Evolutionary conservation across 2,329 filamentous ascomycete genomes (phyloP).

Genomic region (Aspergillus fischeri): DNA sequence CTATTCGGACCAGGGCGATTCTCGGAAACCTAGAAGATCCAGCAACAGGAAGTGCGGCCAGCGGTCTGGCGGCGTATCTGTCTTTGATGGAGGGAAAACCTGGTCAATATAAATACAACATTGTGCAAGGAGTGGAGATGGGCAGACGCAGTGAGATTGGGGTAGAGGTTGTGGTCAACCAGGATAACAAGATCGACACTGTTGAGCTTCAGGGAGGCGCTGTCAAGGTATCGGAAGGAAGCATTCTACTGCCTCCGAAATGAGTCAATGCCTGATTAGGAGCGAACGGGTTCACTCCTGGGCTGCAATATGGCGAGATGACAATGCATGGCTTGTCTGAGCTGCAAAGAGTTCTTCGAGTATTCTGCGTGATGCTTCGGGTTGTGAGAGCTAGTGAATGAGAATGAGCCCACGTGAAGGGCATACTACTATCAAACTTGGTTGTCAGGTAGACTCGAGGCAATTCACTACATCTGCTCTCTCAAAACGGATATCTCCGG

Average conservation of each 20-base stretch:
- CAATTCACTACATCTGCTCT: background rate
- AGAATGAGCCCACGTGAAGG: background rate
- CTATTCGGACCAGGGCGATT: slow-evolving; percentile 28
- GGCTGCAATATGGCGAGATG: background rate
- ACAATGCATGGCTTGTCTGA: background rate
- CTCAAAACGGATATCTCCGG: background rate
- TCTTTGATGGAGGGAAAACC: slow-evolving; percentile 38
- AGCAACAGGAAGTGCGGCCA: slow-evolving; percentile 54
- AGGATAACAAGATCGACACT: slow-evolving; percentile 23
- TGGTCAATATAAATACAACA: slow-evolving; percentile 40
- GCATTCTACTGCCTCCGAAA: slow-evolving; percentile 22
- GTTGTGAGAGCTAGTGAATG: background rate
- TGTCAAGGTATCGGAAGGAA: slow-evolving; percentile 31
- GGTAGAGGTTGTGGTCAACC: slow-evolving; percentile 22
- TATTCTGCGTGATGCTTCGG: background rate
- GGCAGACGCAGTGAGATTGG: slow-evolving; percentile 45
- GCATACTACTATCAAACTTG: background rate
- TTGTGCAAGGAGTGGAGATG: slow-evolving; percentile 66
- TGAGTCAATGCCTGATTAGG: slow-evolving; percentile 1
- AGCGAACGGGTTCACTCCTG: background rate
- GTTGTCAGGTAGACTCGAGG: background rate
- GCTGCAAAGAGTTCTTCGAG: background rate
- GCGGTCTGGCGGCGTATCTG: slow-evolving; percentile 53
- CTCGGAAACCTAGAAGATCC: slow-evolving; percentile 25
- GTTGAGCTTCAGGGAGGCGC: slow-evolving; percentile 33